Conservation (phyloP, 1,139 yeast species). For the Meyerozyma carpophila region DNA sequence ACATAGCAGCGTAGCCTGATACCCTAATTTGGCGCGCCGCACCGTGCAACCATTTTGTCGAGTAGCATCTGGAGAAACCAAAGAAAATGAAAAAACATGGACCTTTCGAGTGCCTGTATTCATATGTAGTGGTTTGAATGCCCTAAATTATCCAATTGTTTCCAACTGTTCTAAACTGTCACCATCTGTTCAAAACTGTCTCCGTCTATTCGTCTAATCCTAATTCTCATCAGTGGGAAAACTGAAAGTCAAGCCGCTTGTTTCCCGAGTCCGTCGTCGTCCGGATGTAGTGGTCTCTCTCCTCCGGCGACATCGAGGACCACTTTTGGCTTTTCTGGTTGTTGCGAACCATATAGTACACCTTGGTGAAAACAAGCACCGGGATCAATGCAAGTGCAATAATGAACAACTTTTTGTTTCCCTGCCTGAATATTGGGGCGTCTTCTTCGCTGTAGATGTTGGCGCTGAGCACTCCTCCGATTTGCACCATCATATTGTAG, state of each 20-base stretch:
- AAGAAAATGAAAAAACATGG: too few species aligned
- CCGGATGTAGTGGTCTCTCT: neutral
- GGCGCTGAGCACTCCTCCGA: neutral
- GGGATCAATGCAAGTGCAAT: slow-evolving; percentile 17
- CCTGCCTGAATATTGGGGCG: slow-evolving; percentile 52
- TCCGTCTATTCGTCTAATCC: too few species aligned
- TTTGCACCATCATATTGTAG: slow-evolving; percentile 54
- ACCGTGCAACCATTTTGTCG: too few species aligned
- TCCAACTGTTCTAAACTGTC: too few species aligned
- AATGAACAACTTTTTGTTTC: slow-evolving; percentile 36
- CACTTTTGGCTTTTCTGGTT: neutral
- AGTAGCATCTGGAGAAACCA: too few species aligned
- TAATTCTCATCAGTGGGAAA: too few species aligned
- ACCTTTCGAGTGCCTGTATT: too few species aligned
- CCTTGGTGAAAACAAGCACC: neutral
- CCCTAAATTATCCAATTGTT: too few species aligned
- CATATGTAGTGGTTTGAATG: too few species aligned
- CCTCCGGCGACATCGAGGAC: neutral
- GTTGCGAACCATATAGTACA: neutral
- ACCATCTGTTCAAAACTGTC: too few species aligned
- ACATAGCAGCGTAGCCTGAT: too few species aligned
- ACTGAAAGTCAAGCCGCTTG: neutral
- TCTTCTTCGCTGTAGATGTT: slow-evolving; percentile 29
- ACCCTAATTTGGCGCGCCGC: too few species aligned
- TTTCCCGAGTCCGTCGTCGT: neutral